Evolutionary conservation across 345 rosid genomes (phyloP).

Genomic region (Corchorus olitorius): DNA sequence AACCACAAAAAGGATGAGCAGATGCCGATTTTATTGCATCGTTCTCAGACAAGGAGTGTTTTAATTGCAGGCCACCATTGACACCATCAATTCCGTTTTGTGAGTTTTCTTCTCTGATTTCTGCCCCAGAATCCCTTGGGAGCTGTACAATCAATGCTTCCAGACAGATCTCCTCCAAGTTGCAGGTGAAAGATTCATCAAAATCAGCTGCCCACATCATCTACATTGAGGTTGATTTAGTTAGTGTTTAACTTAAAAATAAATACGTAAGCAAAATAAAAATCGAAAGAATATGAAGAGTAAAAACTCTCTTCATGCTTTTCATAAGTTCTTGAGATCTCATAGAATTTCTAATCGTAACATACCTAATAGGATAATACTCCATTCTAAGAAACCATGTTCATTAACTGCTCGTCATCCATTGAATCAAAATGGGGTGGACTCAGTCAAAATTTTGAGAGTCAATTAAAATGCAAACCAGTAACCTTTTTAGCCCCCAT

Average conservation of each 20-base stretch:
- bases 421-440: constrained; percentile 6
- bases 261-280: background rate
- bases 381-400: background rate
- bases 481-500: background rate
- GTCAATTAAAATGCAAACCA: constrained; percentile 2
- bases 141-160: constrained; percentile 67
- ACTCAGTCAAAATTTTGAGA: background rate
- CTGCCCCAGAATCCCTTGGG: constrained; percentile 48
- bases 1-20: constrained; percentile 67
- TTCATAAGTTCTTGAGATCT: background rate
- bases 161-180: constrained; percentile 68
- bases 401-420: background rate
- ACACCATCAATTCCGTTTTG: constrained; percentile 42
- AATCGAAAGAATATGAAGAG: background rate
- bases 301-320: background rate
- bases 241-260: background rate
- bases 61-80: constrained; percentile 44
- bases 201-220: constrained; percentile 99
- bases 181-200: constrained; percentile 56
- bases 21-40: constrained; percentile 54
- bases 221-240: constrained; percentile 42
- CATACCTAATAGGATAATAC: background rate
- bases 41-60: constrained; percentile 41
- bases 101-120: constrained; percentile 42
- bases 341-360: background rate